phyloP scores from a whole-genome alignment of 768 basidiomycete genomes.

The Cytidiella melzeri region DNA sequence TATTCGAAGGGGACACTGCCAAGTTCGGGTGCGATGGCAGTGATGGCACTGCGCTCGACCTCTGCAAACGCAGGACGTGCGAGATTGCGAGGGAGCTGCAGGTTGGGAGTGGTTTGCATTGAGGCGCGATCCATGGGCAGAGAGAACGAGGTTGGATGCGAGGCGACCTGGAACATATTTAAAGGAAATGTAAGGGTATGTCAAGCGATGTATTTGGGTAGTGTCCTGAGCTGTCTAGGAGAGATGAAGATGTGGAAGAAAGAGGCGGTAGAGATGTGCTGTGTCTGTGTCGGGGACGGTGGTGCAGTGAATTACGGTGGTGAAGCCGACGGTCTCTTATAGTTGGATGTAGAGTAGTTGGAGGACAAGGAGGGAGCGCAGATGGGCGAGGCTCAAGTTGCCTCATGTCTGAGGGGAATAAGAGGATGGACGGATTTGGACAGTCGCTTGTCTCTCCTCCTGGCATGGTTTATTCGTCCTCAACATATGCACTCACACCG shows the following conservation, averaged over 20 bases:
- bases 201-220: constrained; percentile 15
- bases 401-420: constrained; percentile 22
- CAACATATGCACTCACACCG: background rate
- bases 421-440: constrained; percentile 24
- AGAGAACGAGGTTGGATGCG: constrained; percentile 18
- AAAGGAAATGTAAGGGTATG: constrained; percentile 5
- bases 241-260: background rate
- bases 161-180: constrained; percentile 26
- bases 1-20: constrained; percentile 60
- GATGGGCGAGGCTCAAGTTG: background rate
- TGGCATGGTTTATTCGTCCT: constrained; percentile 3
- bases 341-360: constrained; percentile 11
- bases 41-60: constrained; percentile 51
- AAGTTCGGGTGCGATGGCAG: constrained; percentile 48
- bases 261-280: background rate
- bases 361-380: constrained; percentile 17
- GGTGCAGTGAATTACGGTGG: constrained; percentile 4
- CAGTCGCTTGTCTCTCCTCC: constrained; percentile 19
- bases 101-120: constrained; percentile 24
- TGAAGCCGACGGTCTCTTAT: constrained; percentile 17
- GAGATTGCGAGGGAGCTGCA: constrained; percentile 76
- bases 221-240: constrained; percentile 7
- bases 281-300: background rate
- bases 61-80: constrained; percentile 58
- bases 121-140: constrained; percentile 17